These are phyloP conservation scores for Quercus glauca DNA, from an alignment of 306 rosid genomes.

Conservation along the genomic window DNA sequence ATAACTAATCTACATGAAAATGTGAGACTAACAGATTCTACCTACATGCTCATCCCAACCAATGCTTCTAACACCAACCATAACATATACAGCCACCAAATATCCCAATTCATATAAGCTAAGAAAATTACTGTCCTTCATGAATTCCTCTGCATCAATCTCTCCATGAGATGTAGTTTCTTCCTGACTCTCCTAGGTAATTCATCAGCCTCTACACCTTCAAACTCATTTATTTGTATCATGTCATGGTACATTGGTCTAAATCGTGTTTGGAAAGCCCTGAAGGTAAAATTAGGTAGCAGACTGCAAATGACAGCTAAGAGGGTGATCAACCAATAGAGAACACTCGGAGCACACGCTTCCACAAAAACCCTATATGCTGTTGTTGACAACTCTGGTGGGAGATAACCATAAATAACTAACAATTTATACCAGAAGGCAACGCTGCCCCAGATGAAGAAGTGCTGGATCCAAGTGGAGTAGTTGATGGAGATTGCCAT, in stretches of 20 bases:
- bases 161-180: constrained; percentile 42
- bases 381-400: constrained; percentile 60
- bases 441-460: constrained; percentile 87
- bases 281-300: constrained; percentile 63
- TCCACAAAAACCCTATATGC: constrained; percentile 73
- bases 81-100: constrained; percentile 32
- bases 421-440: constrained; percentile 68
- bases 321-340: constrained; percentile 68
- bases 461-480: constrained; percentile 94
- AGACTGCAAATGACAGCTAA: constrained; percentile 58
- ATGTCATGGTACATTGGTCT: constrained; percentile 75
- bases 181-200: constrained; percentile 36
- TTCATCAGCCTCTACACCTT: constrained; percentile 34
- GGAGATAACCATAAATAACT: constrained; percentile 55
- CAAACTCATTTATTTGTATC: constrained; percentile 52
- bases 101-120: neutral
- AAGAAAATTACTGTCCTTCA: constrained; percentile 19
- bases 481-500: constrained; percentile 81
- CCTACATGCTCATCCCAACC: neutral
- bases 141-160: constrained; percentile 47
- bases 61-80: constrained; percentile 3
- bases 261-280: constrained; percentile 78
- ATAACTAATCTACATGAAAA: constrained; percentile 11
- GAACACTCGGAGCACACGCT: constrained; percentile 66
- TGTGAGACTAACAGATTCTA: neutral